Percentiles rank a stretch among this genome's conserved stretches.
phyloP scores from a whole-genome alignment of 345 rosid species.

The Citrus cavaleriei region DNA sequence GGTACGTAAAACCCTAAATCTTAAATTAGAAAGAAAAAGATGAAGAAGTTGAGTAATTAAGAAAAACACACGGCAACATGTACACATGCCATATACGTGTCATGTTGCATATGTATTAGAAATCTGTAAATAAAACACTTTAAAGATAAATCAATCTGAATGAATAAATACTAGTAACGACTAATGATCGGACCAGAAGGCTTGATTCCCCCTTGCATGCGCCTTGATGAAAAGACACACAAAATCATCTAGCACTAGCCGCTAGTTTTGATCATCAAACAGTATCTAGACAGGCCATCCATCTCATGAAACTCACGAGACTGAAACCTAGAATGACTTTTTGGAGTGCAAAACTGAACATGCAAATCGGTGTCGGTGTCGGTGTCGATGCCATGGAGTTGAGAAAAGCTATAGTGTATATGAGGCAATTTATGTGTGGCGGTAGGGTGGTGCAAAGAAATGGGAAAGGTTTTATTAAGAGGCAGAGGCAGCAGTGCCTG shows the following conservation, averaged over 20 bases:
- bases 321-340: neutral
- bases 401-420: too few species aligned
- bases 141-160: neutral
- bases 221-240: neutral
- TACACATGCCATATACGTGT: too few species aligned
- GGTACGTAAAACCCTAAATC: neutral
- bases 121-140: neutral
- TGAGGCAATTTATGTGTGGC: too few species aligned
- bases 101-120: neutral
- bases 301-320: constrained; percentile 8
- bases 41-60: too few species aligned
- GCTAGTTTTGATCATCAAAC: constrained; percentile 6
- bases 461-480: neutral
- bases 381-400: neutral
- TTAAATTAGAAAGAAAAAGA: too few species aligned
- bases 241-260: too few species aligned
- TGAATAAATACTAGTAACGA: neutral
- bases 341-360: neutral
- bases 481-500: neutral
- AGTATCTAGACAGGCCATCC: neutral
- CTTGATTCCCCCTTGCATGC: constrained; percentile 48
- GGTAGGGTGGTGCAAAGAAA: neutral
- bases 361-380: neutral
- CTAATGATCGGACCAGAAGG: constrained; percentile 49
- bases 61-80: too few species aligned